Conservation (phyloP, 371 early-diverging fungal species). For the Apophysomyces elegans region DNA sequence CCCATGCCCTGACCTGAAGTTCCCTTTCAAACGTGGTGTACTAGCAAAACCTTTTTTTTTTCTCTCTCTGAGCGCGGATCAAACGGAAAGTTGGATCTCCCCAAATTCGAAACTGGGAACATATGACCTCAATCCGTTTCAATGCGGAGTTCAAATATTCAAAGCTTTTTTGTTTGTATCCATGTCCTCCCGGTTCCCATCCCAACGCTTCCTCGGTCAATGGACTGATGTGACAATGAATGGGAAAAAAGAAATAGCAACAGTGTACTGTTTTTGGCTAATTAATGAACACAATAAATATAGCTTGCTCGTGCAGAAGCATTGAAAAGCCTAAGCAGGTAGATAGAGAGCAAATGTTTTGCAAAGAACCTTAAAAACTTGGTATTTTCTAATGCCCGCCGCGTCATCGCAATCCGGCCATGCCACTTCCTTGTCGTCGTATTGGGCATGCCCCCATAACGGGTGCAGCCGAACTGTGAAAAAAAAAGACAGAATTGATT, state of each 20-base stretch:
- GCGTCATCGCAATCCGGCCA: not conserved
- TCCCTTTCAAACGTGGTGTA: too few species aligned
- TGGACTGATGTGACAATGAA: too few species aligned
- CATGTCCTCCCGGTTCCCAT: too few species aligned
- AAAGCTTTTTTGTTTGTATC: too few species aligned
- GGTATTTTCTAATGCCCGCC: not conserved
- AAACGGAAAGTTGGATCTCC: slow-evolving; percentile 2
- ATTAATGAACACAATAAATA: not conserved
- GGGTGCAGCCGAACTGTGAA: not conserved
- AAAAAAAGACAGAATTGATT: not conserved
- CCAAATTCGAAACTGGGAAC: slow-evolving; percentile 2
- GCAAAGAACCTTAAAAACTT: slow-evolving; percentile 1
- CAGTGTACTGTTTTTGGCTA: not conserved
- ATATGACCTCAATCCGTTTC: not conserved
- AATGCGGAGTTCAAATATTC: not conserved
- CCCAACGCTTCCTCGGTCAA: too few species aligned
- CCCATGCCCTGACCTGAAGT: too few species aligned
- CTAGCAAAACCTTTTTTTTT: too few species aligned
- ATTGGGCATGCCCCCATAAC: not conserved
- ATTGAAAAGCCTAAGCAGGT: not conserved
- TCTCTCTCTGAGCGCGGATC: slow-evolving; percentile 1
- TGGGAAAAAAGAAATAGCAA: too few species aligned
- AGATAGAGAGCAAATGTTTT: not conserved
- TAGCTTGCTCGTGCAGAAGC: not conserved
- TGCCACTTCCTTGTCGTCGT: not conserved